phyloP scores from a whole-genome alignment of 78 protist species.

The Mantamonas sphyraenae region DNA sequence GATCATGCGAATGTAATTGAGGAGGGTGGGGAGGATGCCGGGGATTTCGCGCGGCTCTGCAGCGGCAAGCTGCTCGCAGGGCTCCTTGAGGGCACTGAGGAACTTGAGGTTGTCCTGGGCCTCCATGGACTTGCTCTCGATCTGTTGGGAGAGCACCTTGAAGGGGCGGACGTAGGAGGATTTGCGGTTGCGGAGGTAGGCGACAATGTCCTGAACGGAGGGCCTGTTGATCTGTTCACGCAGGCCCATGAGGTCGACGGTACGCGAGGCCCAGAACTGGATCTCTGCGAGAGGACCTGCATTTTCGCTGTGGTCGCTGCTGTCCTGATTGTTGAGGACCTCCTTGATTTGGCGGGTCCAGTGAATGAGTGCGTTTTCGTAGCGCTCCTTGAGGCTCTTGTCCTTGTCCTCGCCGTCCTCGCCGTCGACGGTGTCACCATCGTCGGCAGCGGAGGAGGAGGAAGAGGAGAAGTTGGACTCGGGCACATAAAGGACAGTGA shows the following conservation, averaged over 20 bases:
- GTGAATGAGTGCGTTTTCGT: conserved; percentile 53
- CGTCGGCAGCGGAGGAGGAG: conserved; percentile 17
- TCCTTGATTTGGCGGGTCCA: conserved; percentile 82
- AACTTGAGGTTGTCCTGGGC: conserved; percentile 57
- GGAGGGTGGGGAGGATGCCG: conserved; percentile 33
- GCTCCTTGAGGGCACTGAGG: conserved; percentile 42
- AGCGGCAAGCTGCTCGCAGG: conserved; percentile 43
- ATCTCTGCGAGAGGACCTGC: conserved; percentile 72
- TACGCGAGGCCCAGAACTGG: conserved; percentile 53
- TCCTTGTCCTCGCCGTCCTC: too few species aligned
- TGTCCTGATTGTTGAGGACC: conserved; percentile 36
- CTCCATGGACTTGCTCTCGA: conserved; percentile 26
- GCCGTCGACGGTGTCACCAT: too few species aligned
- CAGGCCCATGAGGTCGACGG: conserved; percentile 46
- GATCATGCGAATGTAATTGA: conserved; percentile 49
- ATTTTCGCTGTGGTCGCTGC: conserved; percentile 10
- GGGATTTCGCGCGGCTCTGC: conserved; percentile 49
- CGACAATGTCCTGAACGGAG: conserved; percentile 40
- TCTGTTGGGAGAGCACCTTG: conserved; percentile 22
- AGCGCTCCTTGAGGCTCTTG: not conserved
- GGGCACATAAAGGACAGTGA: conserved; percentile 79
- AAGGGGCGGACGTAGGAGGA: conserved; percentile 59
- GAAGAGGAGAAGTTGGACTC: not conserved
- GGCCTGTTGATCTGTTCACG: conserved; percentile 43
- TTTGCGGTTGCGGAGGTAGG: conserved; percentile 37